These are phyloP conservation scores for Botrytis fabae DNA, from an alignment of 2,329 filamentous ascomycete genomes.

Conservation along the genomic window DNA sequence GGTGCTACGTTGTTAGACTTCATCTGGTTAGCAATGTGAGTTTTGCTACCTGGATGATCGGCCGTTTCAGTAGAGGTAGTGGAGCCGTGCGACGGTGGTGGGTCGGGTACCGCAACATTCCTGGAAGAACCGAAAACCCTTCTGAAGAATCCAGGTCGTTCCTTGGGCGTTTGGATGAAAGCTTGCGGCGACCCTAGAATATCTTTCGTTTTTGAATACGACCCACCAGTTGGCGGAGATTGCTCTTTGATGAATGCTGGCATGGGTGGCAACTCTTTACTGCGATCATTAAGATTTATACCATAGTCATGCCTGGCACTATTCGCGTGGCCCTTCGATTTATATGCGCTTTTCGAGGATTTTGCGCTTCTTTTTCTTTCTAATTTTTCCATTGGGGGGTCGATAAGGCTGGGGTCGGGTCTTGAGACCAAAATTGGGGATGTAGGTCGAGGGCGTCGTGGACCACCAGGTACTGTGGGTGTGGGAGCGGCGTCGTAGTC, in stretches of 20 bases:
- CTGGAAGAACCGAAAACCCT: constrained; percentile 78
- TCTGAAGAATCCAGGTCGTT: constrained; percentile 86
- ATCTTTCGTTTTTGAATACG: constrained; percentile 49
- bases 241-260: constrained; percentile 47
- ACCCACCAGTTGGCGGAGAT: constrained; percentile 54
- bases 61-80: constrained; percentile 44
- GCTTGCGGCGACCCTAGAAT: constrained; percentile 34
- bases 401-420: constrained; percentile 27
- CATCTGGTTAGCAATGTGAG: constrained; percentile 49
- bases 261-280: constrained; percentile 37
- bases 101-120: constrained; percentile 43
- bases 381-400: constrained; percentile 42
- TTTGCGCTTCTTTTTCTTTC: constrained; percentile 60
- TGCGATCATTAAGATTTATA: constrained; percentile 38
- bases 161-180: constrained; percentile 53
- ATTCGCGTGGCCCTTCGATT: constrained; percentile 44
- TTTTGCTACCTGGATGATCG: constrained; percentile 45
- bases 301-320: constrained; percentile 41
- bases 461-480: constrained; percentile 79
- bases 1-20: constrained; percentile 44
- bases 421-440: constrained; percentile 41
- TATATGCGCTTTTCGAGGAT: constrained; percentile 49
- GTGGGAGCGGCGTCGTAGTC: constrained; percentile 82
- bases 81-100: constrained; percentile 39
- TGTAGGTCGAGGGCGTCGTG: constrained; percentile 55